A percentile compares a stretch with the other conserved stretches of the same genome.
These are phyloP conservation scores for Blastocystis sp. DNA, from an alignment of 352 stramenopile genomes.

Conservation along the genomic window DNA sequence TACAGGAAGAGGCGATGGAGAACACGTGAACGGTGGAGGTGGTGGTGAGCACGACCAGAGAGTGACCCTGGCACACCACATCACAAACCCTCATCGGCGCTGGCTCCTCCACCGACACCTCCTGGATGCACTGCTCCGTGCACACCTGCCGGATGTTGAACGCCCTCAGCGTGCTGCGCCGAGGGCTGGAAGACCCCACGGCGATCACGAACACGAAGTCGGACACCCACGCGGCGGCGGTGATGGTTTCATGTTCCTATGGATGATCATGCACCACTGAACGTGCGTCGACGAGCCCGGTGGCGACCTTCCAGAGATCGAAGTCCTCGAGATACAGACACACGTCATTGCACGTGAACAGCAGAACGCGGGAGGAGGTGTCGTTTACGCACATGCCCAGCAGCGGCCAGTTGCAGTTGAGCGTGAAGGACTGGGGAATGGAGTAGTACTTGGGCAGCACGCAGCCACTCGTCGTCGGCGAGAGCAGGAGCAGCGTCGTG, in stretches of 20 bases:
- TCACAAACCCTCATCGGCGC: neutral
- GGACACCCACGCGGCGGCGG: slow-evolving; percentile 18
- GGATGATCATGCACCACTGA: neutral
- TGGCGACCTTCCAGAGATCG: slow-evolving; percentile 27
- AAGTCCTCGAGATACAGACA: slow-evolving; percentile 25
- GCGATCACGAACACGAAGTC: neutral
- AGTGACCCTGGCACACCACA: neutral
- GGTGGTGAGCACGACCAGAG: neutral
- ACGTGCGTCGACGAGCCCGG: neutral
- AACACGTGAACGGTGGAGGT: neutral
- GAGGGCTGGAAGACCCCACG: neutral
- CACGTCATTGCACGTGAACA: slow-evolving; percentile 37
- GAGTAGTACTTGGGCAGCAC: slow-evolving; percentile 9
- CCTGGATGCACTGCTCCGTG: neutral
- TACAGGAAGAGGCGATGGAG: neutral
- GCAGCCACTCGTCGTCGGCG: neutral
- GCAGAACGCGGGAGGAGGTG: neutral
- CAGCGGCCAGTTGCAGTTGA: slow-evolving; percentile 39
- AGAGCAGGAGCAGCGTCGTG: neutral
- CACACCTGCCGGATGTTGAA: neutral
- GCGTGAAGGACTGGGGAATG: slow-evolving; percentile 31
- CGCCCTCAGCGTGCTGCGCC: neutral
- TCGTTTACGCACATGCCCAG: neutral
- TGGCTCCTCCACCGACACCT: neutral
- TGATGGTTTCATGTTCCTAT: slow-evolving; percentile 50